phyloP scores from a whole-genome alignment of 164 flowering plant species.

The Santalum album region DNA sequence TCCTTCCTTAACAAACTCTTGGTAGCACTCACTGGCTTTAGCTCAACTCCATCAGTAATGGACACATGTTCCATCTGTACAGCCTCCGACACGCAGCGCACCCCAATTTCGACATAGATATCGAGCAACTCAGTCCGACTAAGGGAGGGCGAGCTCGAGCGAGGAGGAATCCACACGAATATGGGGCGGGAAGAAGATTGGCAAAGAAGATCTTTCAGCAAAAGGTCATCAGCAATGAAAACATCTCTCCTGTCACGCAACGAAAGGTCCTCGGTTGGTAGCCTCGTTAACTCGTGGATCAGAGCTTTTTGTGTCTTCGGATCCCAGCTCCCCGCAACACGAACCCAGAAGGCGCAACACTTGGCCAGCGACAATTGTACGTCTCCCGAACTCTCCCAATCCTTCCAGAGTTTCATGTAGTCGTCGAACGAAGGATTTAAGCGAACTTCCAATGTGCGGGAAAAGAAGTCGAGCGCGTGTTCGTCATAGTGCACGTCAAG shows the following conservation, averaged over 20 bases:
- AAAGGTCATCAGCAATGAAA: constrained; percentile 60
- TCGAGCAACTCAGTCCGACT: constrained; percentile 28
- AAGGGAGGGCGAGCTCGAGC: constrained; percentile 22
- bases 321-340: constrained; percentile 25
- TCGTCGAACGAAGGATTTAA: constrained; percentile 39
- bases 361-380: constrained; percentile 22
- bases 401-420: constrained; percentile 46
- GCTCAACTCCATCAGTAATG: constrained; percentile 6
- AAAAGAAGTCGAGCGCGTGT: constrained; percentile 33
- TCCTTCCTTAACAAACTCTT: constrained; percentile 21
- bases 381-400: constrained; percentile 35
- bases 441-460: constrained; percentile 31
- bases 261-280: constrained; percentile 39
- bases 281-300: constrained; percentile 19
- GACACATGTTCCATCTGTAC: constrained; percentile 28
- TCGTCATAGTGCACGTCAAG: constrained; percentile 36
- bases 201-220: constrained; percentile 39
- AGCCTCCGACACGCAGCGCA: constrained; percentile 39
- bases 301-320: constrained; percentile 16
- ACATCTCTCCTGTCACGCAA: constrained; percentile 39
- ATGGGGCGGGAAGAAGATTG: constrained; percentile 24
- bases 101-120: constrained; percentile 41
- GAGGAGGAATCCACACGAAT: constrained; percentile 69
- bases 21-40: not conserved
- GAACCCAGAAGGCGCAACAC: constrained; percentile 53